Percentiles rank a stretch among this genome's conserved stretches.
Evolutionary conservation across 805 yeast genomes (phyloP).

Genomic region (Grigorovia jiainica): DNA sequence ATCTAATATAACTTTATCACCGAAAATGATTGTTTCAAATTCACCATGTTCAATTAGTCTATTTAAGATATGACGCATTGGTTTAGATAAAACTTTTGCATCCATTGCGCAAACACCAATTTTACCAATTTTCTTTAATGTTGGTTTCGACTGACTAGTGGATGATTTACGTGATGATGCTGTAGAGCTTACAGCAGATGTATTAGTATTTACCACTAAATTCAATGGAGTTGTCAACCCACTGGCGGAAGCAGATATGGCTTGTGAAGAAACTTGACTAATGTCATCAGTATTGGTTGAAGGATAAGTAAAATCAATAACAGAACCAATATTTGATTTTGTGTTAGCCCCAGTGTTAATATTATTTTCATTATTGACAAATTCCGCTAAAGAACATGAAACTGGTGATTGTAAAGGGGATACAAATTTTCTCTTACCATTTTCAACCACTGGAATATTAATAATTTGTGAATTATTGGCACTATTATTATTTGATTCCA

Average conservation of each 20-base stretch:
- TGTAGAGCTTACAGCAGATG: constrained; percentile 17
- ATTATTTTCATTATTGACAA: neutral
- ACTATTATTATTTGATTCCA: too few relatives aligned
- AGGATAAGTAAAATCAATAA: neutral
- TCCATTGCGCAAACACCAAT: constrained; percentile 99
- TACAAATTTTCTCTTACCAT: neutral
- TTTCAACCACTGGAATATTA: neutral
- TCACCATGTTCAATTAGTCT: constrained; percentile 87
- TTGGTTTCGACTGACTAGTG: constrained; percentile 24
- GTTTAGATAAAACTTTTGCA: constrained; percentile 88
- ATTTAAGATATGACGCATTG: constrained; percentile 84
- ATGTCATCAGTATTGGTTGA: neutral
- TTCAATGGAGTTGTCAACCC: neutral
- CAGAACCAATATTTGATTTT: neutral
- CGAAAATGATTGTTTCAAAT: constrained; percentile 92
- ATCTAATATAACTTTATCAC: constrained; percentile 92
- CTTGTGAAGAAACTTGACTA: neutral
- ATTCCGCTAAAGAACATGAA: neutral
- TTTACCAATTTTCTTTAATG: constrained; percentile 70
- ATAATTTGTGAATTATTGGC: neutral
- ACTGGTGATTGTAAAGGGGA: neutral
- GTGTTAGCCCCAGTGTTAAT: neutral
- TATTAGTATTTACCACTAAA: neutral
- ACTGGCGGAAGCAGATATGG: neutral
- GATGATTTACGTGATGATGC: constrained; percentile 25